These are phyloP conservation scores for Nothophoma quercina DNA, from an alignment of 2,329 filamentous ascomycete genomes.

Conservation along the genomic window DNA sequence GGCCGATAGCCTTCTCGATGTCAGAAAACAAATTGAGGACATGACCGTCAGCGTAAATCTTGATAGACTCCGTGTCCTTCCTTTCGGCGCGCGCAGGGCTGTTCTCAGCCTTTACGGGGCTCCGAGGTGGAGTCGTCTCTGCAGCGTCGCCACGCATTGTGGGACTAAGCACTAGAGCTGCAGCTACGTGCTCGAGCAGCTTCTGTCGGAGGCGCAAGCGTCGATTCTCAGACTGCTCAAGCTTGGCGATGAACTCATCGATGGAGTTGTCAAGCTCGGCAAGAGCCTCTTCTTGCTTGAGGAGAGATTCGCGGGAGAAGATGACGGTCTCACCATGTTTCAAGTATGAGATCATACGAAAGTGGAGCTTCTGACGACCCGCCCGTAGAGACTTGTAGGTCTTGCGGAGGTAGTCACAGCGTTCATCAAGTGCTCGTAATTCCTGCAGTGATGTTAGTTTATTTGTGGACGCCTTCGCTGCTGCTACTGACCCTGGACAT, in stretches of 20 bases:
- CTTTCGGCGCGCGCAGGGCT: conserved; percentile 44
- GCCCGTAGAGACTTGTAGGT: conserved; percentile 77
- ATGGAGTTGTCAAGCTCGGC: conserved; percentile 79
- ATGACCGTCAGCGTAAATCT: conserved; percentile 53
- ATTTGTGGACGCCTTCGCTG: background rate
- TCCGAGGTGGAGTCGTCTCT: conserved; percentile 49
- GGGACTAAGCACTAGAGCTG: conserved; percentile 59
- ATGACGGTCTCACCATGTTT: conserved; percentile 73
- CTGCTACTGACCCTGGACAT: conserved; percentile 65
- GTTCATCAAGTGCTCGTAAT: conserved; percentile 77
- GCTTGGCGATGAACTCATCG: conserved; percentile 80
- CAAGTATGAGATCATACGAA: conserved; percentile 78
- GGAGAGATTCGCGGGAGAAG: conserved; percentile 76
- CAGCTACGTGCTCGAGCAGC: conserved; percentile 81
- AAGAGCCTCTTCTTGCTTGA: conserved; percentile 81
- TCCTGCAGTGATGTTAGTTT: conserved; percentile 60
- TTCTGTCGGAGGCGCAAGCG: conserved; percentile 79
- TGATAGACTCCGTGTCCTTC: conserved; percentile 53
- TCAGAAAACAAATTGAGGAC: conserved; percentile 53
- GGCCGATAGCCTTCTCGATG: conserved; percentile 52
- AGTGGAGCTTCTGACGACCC: conserved; percentile 79
- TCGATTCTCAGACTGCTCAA: conserved; percentile 82
- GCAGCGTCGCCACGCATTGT: conserved; percentile 35
- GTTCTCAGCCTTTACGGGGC: conserved; percentile 46
- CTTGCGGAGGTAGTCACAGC: conserved; percentile 78